A percentile compares a stretch with the other conserved stretches of the same genome.
phyloP scores from a whole-genome alignment of 2,329 filamentous ascomycete genomes.

The Dryadomyces quercus-mongolicae region DNA sequence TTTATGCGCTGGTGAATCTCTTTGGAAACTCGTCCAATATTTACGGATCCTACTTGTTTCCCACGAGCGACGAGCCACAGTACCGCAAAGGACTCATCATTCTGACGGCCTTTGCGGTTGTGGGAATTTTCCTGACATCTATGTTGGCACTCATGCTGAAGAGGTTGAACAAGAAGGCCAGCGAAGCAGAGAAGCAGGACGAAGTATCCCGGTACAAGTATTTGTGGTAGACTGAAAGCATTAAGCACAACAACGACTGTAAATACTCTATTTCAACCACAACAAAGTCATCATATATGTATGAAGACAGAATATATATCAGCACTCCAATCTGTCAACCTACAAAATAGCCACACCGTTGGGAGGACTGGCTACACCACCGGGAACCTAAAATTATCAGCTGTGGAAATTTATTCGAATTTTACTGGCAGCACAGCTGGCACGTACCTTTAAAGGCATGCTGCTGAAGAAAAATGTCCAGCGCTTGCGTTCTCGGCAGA shows the following conservation, averaged over 20 bases:
- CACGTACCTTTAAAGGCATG: constrained; percentile 6
- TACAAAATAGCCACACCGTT: background rate
- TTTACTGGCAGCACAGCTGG: no score
- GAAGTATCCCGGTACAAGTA: background rate
- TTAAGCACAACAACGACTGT: background rate
- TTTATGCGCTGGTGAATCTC: background rate
- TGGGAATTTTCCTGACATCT: background rate
- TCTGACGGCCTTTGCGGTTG: background rate
- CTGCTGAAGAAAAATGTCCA: constrained; percentile 17
- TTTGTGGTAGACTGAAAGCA: background rate
- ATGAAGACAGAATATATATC: background rate
- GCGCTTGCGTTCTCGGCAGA: constrained; percentile 17
- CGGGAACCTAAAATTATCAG: background rate
- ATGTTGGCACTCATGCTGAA: background rate
- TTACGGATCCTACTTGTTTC: background rate
- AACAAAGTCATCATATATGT: no score
- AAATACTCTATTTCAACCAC: no score
- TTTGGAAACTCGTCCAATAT: background rate
- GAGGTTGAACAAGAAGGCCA: background rate
- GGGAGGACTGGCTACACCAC: background rate
- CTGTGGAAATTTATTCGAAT: background rate
- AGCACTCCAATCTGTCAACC: background rate
- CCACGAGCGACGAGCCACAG: background rate
- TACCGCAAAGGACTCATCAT: background rate
- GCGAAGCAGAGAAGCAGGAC: background rate